Percentiles rank a stretch among this genome's conserved stretches.
phyloP scores from a whole-genome alignment of 768 basidiomycete species.

The Chalciporus pseudorubinellus region DNA sequence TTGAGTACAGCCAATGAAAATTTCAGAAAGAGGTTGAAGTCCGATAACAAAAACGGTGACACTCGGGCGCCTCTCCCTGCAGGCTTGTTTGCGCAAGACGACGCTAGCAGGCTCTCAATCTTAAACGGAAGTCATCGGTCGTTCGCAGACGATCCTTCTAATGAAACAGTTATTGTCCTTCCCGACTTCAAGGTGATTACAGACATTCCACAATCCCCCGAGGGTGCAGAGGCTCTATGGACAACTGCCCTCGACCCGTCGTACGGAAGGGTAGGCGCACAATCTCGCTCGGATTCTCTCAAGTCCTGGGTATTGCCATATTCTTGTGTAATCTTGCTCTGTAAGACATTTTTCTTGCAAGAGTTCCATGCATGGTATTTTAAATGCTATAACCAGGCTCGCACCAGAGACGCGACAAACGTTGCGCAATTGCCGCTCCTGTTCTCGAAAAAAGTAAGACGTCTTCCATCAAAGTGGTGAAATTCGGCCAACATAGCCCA shows the following conservation, averaged over 20 bases:
- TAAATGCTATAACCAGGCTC: slow-evolving; percentile 56
- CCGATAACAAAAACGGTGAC: slow-evolving; percentile 3
- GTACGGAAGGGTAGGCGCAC: slow-evolving; percentile 46
- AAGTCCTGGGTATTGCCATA: slow-evolving; percentile 86
- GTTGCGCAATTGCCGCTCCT: slow-evolving; percentile 85
- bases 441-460: slow-evolving; percentile 70
- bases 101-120: slow-evolving; percentile 60
- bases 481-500: not conserved
- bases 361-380: not conserved
- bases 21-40: slow-evolving; percentile 1
- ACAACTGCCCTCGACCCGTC: slow-evolving; percentile 58
- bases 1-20: slow-evolving; percentile 31
- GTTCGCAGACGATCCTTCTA: slow-evolving; percentile 53
- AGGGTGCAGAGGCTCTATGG: slow-evolving; percentile 73
- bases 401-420: slow-evolving; percentile 89
- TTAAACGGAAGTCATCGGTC: slow-evolving; percentile 83
- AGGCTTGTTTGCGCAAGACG: slow-evolving; percentile 59
- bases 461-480: slow-evolving; percentile 14
- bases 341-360: slow-evolving; percentile 42
- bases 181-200: slow-evolving; percentile 88
- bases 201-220: slow-evolving; percentile 59
- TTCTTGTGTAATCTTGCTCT: slow-evolving; percentile 84
- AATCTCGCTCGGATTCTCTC: slow-evolving; percentile 45
- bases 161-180: slow-evolving; percentile 82
- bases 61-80: slow-evolving; percentile 21